Evolutionary conservation across 163 green algal species (phyloP).

Genomic region (Chlamydomonas reinhardtii): DNA sequence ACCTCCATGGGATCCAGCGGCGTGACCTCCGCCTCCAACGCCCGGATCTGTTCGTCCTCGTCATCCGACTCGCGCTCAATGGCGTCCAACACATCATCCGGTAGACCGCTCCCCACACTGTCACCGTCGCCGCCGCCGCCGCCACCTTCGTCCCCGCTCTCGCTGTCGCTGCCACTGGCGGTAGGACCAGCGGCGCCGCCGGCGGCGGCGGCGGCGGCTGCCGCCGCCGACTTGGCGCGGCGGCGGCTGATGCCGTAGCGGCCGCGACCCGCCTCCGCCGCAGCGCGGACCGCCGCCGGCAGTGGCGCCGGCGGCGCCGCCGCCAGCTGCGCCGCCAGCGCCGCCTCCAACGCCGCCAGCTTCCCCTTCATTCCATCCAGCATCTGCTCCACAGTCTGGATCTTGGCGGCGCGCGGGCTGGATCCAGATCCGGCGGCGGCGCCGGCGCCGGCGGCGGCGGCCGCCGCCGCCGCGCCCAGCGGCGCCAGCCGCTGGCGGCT

Average conservation of each 20-base stretch:
- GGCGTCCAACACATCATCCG: constrained; percentile 48
- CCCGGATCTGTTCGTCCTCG: constrained; percentile 8
- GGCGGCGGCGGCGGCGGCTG: not conserved
- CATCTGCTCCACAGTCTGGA: constrained; percentile 65
- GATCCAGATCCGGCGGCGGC: not conserved
- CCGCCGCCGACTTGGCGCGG: not conserved
- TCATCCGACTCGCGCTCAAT: constrained; percentile 34
- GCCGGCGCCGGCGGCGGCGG: not conserved
- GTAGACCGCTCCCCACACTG: constrained; percentile 23
- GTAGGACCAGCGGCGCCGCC: not conserved
- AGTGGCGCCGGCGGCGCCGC: constrained; percentile 8
- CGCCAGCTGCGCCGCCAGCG: constrained; percentile 48
- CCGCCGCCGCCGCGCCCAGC: constrained; percentile 1
- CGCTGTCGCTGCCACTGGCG: constrained; percentile 11
- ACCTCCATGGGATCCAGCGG: constrained; percentile 37
- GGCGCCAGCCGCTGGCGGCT: not conserved
- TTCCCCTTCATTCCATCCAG: constrained; percentile 63
- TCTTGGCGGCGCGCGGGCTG: constrained; percentile 16
- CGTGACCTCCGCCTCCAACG: constrained; percentile 9
- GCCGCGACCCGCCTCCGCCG: not conserved
- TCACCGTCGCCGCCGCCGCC: not conserved
- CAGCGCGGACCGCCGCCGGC: not conserved
- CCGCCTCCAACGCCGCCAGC: constrained; percentile 52
- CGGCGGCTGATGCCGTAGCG: not conserved
- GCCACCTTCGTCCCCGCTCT: constrained; percentile 8